A percentile compares a stretch with the other conserved stretches of the same genome.
Evolutionary conservation across 768 basidiomycete species (phyloP).

Genomic region (Psilocybe subaeruginosa): DNA sequence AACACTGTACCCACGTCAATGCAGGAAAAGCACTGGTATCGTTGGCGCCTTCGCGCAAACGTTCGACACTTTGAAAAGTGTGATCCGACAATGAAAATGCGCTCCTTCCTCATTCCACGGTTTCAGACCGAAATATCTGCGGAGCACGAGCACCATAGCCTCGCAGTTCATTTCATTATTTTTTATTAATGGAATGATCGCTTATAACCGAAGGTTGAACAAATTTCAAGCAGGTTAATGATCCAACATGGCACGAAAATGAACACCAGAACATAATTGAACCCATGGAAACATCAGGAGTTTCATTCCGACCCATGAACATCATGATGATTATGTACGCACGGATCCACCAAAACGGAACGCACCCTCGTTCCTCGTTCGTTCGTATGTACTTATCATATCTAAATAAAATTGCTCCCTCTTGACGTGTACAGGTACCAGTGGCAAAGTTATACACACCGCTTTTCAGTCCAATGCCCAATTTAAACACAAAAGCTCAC

Average conservation of each 20-base stretch:
- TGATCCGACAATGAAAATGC: not conserved
- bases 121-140: too few species aligned
- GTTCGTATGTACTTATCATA: not conserved
- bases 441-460: not conserved
- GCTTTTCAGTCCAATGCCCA: not conserved
- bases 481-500: not conserved
- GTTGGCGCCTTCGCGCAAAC: not conserved
- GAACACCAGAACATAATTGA: not conserved
- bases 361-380: not conserved
- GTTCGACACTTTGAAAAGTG: not conserved
- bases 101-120: not conserved
- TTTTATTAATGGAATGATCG: not conserved
- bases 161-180: not conserved
- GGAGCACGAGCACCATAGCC: too few species aligned
- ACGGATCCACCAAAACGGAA: not conserved
- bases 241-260: not conserved
- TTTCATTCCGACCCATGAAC: not conserved
- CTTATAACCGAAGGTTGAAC: not conserved
- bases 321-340: too few species aligned
- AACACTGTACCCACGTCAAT: too few species aligned
- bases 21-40: not conserved
- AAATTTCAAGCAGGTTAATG: not conserved
- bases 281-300: not conserved
- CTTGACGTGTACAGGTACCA: not conserved
- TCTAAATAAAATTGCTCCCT: too few species aligned